Conservation (phyloP, 345 rosid genomes). For the Chamaenerion angustifolium region DNA sequence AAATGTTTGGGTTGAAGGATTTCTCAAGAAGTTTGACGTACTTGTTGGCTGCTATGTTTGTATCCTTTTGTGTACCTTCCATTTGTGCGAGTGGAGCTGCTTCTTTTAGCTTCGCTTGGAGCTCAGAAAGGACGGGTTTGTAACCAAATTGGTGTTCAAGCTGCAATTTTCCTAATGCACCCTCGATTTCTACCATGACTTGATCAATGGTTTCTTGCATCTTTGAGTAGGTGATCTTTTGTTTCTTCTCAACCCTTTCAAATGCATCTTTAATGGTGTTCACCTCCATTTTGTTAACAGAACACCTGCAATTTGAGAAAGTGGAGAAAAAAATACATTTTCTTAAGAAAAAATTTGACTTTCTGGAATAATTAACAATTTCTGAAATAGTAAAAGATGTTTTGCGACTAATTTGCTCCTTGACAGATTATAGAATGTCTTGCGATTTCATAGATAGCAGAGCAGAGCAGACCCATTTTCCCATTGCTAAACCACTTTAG, state of each 20-base stretch:
- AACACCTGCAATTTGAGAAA: too few relatives aligned
- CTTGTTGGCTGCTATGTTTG: constrained; percentile 29
- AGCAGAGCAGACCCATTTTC: too few relatives aligned
- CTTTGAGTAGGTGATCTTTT: constrained; percentile 36
- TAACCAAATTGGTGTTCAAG: constrained; percentile 16
- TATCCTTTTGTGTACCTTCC: constrained; percentile 53
- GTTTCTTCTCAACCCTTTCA: constrained; percentile 50
- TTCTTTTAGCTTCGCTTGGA: constrained; percentile 35
- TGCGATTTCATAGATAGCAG: too few relatives aligned
- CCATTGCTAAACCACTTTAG: too few relatives aligned
- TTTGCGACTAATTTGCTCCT: too few relatives aligned
- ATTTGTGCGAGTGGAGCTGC: constrained; percentile 32
- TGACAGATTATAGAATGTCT: too few relatives aligned
- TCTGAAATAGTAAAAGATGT: too few relatives aligned
- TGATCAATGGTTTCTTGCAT: constrained; percentile 16
- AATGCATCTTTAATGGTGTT: constrained; percentile 43
- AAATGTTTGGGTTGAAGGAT: constrained; percentile 46
- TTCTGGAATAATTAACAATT: too few relatives aligned
- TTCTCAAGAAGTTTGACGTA: constrained; percentile 48
- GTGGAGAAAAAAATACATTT: too few relatives aligned
- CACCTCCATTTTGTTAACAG: constrained; percentile 23
- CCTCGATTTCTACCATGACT: constrained; percentile 24
- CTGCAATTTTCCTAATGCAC: constrained; percentile 31
- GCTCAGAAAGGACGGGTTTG: constrained; percentile 30
- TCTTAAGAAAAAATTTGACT: too few relatives aligned